Conservation (phyloP, 2,329 filamentous ascomycete species). For the Dactylellina sp. region DNA sequence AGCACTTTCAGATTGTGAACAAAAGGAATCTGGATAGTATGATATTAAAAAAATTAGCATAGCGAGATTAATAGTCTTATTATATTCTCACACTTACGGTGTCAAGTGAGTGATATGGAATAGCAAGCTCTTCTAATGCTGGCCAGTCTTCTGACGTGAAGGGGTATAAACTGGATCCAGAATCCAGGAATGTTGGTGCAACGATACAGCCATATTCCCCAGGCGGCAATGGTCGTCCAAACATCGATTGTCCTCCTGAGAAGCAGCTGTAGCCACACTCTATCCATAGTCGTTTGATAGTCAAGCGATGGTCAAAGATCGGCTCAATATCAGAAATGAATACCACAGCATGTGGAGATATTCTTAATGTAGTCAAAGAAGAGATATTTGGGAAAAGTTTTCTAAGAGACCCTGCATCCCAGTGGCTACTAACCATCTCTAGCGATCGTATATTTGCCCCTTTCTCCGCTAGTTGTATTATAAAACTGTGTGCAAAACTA, state of each 20-base stretch:
- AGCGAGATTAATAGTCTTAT: neutral
- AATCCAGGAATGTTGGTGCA: slow-evolving; percentile 20
- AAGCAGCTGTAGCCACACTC: slow-evolving; percentile 15
- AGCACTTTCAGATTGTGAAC: slow-evolving; percentile 23
- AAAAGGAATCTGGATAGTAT: slow-evolving; percentile 5
- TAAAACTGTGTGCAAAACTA: slow-evolving; percentile 9
- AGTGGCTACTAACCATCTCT: slow-evolving; percentile 2
- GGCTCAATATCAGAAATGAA: slow-evolving; percentile 36
- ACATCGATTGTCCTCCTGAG: neutral
- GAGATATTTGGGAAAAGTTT: neutral
- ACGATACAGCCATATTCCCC: slow-evolving; percentile 12
- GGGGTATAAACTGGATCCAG: slow-evolving; percentile 1
- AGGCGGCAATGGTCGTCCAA: neutral
- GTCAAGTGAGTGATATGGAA: slow-evolving; percentile 3
- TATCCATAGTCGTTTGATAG: slow-evolving; percentile 33
- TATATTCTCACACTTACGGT: neutral
- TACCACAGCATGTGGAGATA: slow-evolving; percentile 1
- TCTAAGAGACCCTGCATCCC: slow-evolving; percentile 1
- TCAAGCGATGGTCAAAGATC: slow-evolving; percentile 13
- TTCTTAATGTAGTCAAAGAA: neutral
- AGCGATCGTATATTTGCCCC: slow-evolving; percentile 19
- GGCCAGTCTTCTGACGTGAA: slow-evolving; percentile 37
- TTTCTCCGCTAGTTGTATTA: slow-evolving; percentile 1
- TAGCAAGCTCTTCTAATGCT: slow-evolving; percentile 38
- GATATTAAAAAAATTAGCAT: neutral